These are phyloP conservation scores for Amoebophrya sp. DNA, from an alignment of 169 alveolate species.

Conservation along the genomic window DNA sequence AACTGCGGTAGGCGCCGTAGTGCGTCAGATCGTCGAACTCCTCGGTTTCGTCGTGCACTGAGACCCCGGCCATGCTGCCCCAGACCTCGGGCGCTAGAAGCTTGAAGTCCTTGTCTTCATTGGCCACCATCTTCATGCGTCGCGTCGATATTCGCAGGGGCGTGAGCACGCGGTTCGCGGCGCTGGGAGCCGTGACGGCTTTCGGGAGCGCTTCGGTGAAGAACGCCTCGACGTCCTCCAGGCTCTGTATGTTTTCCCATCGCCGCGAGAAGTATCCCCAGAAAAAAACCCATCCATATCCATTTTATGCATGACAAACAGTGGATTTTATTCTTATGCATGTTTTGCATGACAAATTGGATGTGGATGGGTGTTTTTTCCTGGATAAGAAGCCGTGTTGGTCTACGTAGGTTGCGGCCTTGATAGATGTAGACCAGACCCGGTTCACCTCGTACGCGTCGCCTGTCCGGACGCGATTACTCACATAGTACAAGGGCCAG, in stretches of 20 bases:
- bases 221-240: neutral
- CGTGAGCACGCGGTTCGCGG: neutral
- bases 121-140: neutral
- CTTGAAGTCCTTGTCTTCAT: neutral
- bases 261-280: too few relatives aligned
- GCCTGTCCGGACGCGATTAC: neutral
- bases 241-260: too few relatives aligned
- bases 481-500: neutral
- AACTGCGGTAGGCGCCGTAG: neutral
- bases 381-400: too few relatives aligned
- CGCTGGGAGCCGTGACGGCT: neutral
- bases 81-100: neutral
- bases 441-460: constrained; percentile 1
- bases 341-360: too few relatives aligned
- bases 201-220: neutral
- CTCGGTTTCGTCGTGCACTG: neutral
- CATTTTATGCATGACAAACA: too few relatives aligned
- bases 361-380: too few relatives aligned
- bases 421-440: too few relatives aligned
- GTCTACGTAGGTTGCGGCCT: too few relatives aligned
- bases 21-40: neutral
- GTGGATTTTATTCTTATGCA: too few relatives aligned
- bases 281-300: too few relatives aligned
- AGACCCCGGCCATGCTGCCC: neutral
- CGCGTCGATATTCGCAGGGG: neutral